These are phyloP conservation scores for Cucurbita ficifolia DNA, from an alignment of 306 rosid genomes.

Conservation along the genomic window DNA sequence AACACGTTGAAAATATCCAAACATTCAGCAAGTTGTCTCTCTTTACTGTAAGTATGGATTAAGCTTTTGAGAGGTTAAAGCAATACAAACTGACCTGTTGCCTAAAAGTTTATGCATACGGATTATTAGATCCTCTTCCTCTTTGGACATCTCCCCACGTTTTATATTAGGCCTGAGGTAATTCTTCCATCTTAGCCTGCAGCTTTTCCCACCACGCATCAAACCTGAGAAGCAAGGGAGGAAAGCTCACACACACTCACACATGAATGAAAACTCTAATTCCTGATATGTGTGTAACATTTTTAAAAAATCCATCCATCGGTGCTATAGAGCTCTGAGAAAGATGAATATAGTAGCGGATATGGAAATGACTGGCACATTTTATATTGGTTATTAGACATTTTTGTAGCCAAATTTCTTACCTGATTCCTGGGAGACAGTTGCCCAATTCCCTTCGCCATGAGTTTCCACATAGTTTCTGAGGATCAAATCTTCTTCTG, in stretches of 20 bases:
- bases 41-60: background rate
- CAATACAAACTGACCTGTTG: constrained; percentile 28
- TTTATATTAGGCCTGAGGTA: constrained; percentile 53
- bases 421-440: constrained; percentile 45
- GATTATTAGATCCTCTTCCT: constrained; percentile 53
- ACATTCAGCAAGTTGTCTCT: background rate
- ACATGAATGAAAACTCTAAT: background rate
- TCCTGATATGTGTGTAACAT: background rate
- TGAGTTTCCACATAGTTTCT: constrained; percentile 45
- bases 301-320: background rate
- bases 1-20: background rate
- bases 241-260: background rate
- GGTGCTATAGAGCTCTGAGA: background rate
- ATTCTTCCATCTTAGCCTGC: constrained; percentile 64
- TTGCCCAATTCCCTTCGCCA: constrained; percentile 63
- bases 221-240: constrained; percentile 16
- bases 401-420: background rate
- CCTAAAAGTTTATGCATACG: constrained; percentile 64
- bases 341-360: background rate
- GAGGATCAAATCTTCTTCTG: constrained; percentile 50
- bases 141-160: constrained; percentile 50
- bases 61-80: background rate
- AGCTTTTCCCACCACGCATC: constrained; percentile 56
- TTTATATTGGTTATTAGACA: background rate
- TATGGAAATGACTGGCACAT: background rate